phyloP scores from a whole-genome alignment of 164 flowering plant species.

The Aristolochia californica region DNA sequence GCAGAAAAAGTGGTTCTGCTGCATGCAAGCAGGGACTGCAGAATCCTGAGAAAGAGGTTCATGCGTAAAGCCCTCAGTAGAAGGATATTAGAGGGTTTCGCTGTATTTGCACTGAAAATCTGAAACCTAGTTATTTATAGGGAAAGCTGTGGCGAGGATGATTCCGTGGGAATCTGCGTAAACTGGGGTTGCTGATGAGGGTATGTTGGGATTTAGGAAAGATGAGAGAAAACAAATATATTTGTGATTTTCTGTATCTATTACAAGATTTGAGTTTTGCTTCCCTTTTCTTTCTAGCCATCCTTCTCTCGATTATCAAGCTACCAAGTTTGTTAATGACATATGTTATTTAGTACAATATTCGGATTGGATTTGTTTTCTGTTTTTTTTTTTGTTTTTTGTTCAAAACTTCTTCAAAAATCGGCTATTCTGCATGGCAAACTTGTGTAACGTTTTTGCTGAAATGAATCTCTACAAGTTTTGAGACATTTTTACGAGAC shows the following conservation, averaged over 20 bases:
- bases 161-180: too few species aligned
- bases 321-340: background rate
- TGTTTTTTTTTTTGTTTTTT: background rate
- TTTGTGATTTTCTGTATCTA: background rate
- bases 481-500: too few species aligned
- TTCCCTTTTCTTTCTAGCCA: background rate
- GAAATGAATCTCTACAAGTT: too few species aligned
- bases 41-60: conserved; percentile 35
- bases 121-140: conserved; percentile 3
- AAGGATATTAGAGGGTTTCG: background rate
- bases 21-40: conserved; percentile 43
- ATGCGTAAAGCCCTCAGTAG: background rate
- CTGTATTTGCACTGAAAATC: background rate
- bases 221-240: background rate
- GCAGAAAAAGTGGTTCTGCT: conserved; percentile 92
- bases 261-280: background rate
- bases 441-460: too few species aligned
- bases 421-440: too few species aligned
- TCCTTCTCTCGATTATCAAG: background rate
- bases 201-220: background rate
- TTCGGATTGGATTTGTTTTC: conserved; percentile 2
- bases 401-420: too few species aligned
- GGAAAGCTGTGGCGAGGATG: background rate
- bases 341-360: background rate
- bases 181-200: background rate